Percentiles rank a stretch among this genome's conserved stretches.
These are phyloP conservation scores for Setaria viridis DNA, from an alignment of 202 grass and related monocot species.

Conservation along the genomic window DNA sequence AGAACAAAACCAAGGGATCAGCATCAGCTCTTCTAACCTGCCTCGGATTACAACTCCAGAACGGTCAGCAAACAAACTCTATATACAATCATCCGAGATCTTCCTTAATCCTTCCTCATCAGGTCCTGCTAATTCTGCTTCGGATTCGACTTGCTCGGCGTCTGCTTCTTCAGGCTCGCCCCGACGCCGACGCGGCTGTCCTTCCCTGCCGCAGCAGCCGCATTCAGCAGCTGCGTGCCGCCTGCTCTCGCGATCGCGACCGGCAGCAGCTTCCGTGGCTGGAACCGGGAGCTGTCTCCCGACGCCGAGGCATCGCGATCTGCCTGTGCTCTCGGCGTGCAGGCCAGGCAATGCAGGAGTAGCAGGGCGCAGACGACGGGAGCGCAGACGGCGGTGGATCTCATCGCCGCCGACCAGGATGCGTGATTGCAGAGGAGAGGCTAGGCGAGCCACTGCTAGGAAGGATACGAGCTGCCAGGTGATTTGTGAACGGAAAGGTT, in stretches of 20 bases:
- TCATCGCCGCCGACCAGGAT: slow-evolving; percentile 32
- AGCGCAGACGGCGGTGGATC: slow-evolving; percentile 16
- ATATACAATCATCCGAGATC: no score
- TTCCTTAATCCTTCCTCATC: background rate
- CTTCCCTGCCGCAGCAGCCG: background rate
- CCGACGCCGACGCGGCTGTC: background rate
- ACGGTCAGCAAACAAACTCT: background rate
- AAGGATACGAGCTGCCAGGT: background rate
- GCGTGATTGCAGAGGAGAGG: background rate
- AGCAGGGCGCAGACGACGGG: slow-evolving; percentile 40
- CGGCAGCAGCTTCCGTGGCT: slow-evolving; percentile 39
- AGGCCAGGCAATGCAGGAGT: slow-evolving; percentile 40
- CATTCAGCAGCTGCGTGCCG: slow-evolving; percentile 2
- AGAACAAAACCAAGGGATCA: background rate
- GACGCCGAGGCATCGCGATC: background rate
- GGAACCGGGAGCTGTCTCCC: background rate
- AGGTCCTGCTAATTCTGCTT: slow-evolving; percentile 51
- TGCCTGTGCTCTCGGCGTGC: background rate
- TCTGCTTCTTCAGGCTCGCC: slow-evolving; percentile 46
- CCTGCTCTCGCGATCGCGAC: background rate
- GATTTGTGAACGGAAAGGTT: background rate
- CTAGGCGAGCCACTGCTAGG: no score
- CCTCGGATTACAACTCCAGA: background rate
- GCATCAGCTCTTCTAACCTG: background rate
- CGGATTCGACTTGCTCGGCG: slow-evolving; percentile 57